Base-by-base conservation (phyloP, 2,329 filamentous ascomycete genomes). In the Trichophyton benhamiae region DNA sequence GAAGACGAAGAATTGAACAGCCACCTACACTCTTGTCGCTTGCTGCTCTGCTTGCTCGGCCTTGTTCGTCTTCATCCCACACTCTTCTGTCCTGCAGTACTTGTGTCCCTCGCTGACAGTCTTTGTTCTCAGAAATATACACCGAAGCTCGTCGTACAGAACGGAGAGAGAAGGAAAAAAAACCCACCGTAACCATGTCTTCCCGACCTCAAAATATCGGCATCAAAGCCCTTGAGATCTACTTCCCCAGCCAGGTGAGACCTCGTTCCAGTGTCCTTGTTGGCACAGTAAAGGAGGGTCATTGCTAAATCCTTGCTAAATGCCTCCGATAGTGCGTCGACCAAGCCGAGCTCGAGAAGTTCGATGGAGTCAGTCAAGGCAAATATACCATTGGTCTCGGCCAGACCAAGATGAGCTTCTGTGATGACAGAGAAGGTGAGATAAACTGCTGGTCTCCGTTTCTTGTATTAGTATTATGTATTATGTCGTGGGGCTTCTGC, bases 361-460 rank as follows among this genome's bases (percentile, higher is more conserved):
- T 90, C 77, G 89, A 94, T 83, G 88, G 88, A 74, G 88, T 89
- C 70, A 83, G 83, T 74, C 75, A 84, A 62, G 89, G 89, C 68
- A 94, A 94, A 79, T 94, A 94, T 82, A 94, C 89, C 71, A 92
- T 94, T 78, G 89, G 89, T 75, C 86, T 94, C 62, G 89, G 89
- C 70, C 89, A 94, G 82, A 92, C 87, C 73, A 90, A 88, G 79
- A 94, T 94, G 89, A 87, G 85, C 80, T 94, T 94, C 79, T 92
- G 89, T 75, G 89, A 94, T 77, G 89, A 94, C 72, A 85, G 88
- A 72, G 89, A 94, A 80, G 88, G 88, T 91, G 75, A 75, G 79
- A 36, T 42, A 11, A 1, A 13, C 33, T 38, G 33, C 33, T 13
- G 9, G 27, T 13, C 33, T 38, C 33, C 33, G 33, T 38, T 38